Evolutionary conservation across 2,329 filamentous ascomycete genomes (phyloP), one percentile per base, ranked within the genome.

Genomic region (Apiospora sp.): DNA sequence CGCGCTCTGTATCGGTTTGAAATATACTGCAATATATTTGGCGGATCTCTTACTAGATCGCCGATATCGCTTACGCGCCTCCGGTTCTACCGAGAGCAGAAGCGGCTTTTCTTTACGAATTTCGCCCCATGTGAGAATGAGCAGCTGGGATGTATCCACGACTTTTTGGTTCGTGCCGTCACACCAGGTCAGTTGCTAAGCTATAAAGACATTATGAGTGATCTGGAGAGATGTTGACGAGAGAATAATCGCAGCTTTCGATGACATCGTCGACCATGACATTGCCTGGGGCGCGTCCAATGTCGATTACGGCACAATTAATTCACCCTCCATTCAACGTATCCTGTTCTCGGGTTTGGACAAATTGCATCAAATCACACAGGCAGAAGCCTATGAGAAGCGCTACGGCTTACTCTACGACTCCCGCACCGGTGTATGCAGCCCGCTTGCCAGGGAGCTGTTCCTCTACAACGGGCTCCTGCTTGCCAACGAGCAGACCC

Each of bases 41-140:
- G 27, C 54, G 22, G 8, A 34, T 61, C 16, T 16, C 27, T 58
- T 24, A 1, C 30, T 5, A 27, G 24, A 16, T 58, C 51, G 5
- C 24, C 14, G 24, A 14, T 27, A 30, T 7, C 7, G 19, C 4
- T 16, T 27, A 8, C 34, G 51, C 4, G 48, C 10, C 22, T 30
- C 27, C 16, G 51, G 14, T n/a, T 30, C 7, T 27, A 30, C 24
- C 51, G 24, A 30, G 24, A 58, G 51, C 24, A 58, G 16, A 4
- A 19, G 14, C 19, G 34, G n/a, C 51, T 41, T 19, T 71, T 71
- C 34, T 67, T 71, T 24, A 44, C 61, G 7, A 64, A 69, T 14
- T 44, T 69, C 2, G 24, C 70, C 22, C 58, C 70, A 19, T 71
- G 70, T 54, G 27, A 71, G 51, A 44, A 44, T n/a, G 70, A 41